Evolutionary conservation across 2,329 filamentous ascomycete genomes (phyloP).

Genomic region (Fusarium heterosporum): DNA sequence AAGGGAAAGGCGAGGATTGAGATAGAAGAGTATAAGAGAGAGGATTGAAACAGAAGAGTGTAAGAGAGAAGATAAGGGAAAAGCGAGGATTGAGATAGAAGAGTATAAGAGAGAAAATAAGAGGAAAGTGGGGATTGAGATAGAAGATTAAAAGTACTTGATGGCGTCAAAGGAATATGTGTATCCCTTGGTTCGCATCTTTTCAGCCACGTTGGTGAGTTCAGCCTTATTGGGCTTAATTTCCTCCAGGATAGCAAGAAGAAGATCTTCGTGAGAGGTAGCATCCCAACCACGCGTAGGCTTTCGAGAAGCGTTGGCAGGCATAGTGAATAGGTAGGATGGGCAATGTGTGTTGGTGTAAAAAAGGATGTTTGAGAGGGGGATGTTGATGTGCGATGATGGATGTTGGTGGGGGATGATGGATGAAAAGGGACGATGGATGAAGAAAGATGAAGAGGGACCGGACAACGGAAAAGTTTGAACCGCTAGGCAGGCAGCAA

Average conservation of each 20-base stretch:
- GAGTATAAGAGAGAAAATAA: conserved; percentile 6
- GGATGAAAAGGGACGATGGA: conserved; percentile 2
- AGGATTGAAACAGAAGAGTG: neutral
- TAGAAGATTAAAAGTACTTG: conserved; percentile 50
- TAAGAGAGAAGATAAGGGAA: conserved; percentile 6
- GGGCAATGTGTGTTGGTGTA: neutral
- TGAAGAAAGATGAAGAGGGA: neutral
- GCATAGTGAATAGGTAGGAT: neutral
- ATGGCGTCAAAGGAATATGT: conserved; percentile 55
- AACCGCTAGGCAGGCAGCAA: neutral
- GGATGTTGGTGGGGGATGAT: conserved; percentile 7
- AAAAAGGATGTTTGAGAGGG: neutral
- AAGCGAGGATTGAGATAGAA: neutral
- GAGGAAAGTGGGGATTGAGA: too few relatives aligned
- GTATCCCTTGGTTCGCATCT: conserved; percentile 53
- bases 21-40: conserved; percentile 7
- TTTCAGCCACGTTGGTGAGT: conserved; percentile 49
- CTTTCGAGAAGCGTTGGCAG: conserved; percentile 40
- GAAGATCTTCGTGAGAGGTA: conserved; percentile 54
- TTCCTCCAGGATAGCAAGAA: conserved; percentile 53
- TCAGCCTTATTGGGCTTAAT: conserved; percentile 51
- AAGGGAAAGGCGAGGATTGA: too few relatives aligned
- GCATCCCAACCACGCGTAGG: conserved; percentile 52
- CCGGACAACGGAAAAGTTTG: neutral
- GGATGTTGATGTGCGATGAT: neutral